Evolutionary conservation across 1,284 basidiomycete species (phyloP), one percentile per base, ranked within the genome.

Genomic region (Irpex sp.): DNA sequence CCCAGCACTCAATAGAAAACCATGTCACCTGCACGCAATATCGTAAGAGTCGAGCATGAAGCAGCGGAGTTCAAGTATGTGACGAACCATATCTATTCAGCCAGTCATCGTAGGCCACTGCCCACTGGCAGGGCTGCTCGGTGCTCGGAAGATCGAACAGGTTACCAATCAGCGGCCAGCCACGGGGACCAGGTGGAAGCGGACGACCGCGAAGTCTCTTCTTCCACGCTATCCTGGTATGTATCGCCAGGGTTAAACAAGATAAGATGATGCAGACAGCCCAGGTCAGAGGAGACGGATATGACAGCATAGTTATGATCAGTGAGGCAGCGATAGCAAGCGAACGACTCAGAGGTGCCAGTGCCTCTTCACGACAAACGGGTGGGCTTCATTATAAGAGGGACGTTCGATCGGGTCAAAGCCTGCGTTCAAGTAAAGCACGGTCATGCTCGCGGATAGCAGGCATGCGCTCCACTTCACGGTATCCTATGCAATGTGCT

Each of bases 91-190:
- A 42, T 10, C 10, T 42, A 9, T 42, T 42, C 10, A 57, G 47
- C 61, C 61, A 62, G 16, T 53, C 16, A n/a, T 53, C 21, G 53
- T 62, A 62, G 5, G 35, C 45, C 4, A 62, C 8, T 57, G n/a
- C n/a, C n/a, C n/a, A n/a, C n/a, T n/a, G n/a, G n/a, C 57, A 62
- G 5, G 58, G 57, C 45, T 39, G 60, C 28, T 58, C 57, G n/a
- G 9, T 23, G 19, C 58, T 51, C 39, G 45, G 60, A 7, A 61
- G 39, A 16, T 54, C 35, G 37, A 54, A 54, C 19, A 48, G 16
- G 36, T 48, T 61, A n/a, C 60, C 60, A 1, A 59, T 23, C 37
- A 62, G 16, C 18, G 59, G 59, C 5, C 21, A 23, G 35, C 59
- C 57, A 8, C 21, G 23, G 10, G 59, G 39, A 9, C 59, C 59